Evolutionary conservation across 2,329 filamentous ascomycete species (phyloP), one percentile per base, ranked within the genome.

Genomic region (Colletotrichum sp.): DNA sequence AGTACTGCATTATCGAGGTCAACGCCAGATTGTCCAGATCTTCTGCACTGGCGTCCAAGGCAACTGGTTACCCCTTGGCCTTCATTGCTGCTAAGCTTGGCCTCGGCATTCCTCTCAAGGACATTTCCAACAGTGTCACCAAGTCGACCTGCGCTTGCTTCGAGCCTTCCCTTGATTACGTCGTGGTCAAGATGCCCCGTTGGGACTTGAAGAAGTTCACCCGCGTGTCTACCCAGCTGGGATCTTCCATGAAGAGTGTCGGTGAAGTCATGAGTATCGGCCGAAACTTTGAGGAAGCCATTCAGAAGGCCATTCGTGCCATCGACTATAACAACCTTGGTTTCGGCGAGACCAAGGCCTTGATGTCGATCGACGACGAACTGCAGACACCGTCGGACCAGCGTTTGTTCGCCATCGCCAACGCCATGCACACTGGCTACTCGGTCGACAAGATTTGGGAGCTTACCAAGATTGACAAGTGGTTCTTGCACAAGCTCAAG

Each of bases 181-280:
- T 98, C 69, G 97, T 99, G 21, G 96, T 99, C 80, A 99, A 99
- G 92, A 99, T 99, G 89, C 97, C 97, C 63, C 92, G 97, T 80
- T 99, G 97, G 97, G 97, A 99, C 87, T 87, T 99, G 82, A 99
- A 99, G 90, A 99, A 99, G 88, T 99, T 99, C 87, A 98, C 95
- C 32, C 93, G 97, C 79, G 97, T 99, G 26, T 99, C 96, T 6
- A 99, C 96, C 2, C 94, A 98, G 83, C 93, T 99, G 28, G 96
- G 96, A 34, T 99, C 97, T 5, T 98, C 96, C 15, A 99, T 99
- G 97, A 99, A 99, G 93, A 98, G 95, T 91, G 96, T 99, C 69
- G 97, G 97, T 82, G 97, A 99, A 85, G 97, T 99, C 79, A 99
- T 99, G 97, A 96, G 95, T 82, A 98, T 99, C 80, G 97, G 97